Evolutionary conservation across 306 rosid genomes (phyloP), one percentile per base, ranked within the genome.

Genomic region (Castanopsis chinensis): DNA sequence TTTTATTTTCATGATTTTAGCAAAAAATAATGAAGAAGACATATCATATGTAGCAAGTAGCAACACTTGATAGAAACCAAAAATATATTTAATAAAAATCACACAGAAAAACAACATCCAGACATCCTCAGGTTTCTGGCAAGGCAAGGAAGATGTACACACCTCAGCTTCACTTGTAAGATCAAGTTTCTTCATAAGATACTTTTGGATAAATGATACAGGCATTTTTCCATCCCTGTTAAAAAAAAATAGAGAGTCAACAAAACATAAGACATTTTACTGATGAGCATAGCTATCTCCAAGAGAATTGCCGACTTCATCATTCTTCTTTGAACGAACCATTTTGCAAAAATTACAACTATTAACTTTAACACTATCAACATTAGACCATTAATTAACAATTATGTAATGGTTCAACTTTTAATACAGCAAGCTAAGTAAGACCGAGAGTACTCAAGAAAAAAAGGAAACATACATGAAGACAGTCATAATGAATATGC

Each of bases 181-280:
- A 82, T 90, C 90, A 75, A 95, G 99, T 85, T 95, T 93, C 92
- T 89, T 88, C 58, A 85, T 88, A 52, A 94, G 94, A 78, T 94
- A 94, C 90, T 92, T 94, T 69, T 92, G 98, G 86, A 94, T 89
- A 59, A 73, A 87, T 25, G 99, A 93, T 53, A 93, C 96, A 0
- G 98, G 93, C 88, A 95, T 90, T 68, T 85, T 88, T 69, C 98
- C 96, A 86, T 95, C 96, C 89, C 99, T 95, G 87, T 61, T 20
- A 78, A 76, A 69, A 80, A 55, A 52, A 72, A 41, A 80, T 61
- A 32, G 17, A 23, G 27, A 15, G 69, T 61, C 30, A 81, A 82
- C 23, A 82, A 60, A 75, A n/a, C 63, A 69, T 78, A 75, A 78
- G 41, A 76, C 71, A 52, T 41, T 60, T 60, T 17, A 65, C 25